These are phyloP conservation scores for Pythium phragmiticola DNA, from an alignment of 352 stramenopile genomes.

Conservation along the genomic window DNA sequence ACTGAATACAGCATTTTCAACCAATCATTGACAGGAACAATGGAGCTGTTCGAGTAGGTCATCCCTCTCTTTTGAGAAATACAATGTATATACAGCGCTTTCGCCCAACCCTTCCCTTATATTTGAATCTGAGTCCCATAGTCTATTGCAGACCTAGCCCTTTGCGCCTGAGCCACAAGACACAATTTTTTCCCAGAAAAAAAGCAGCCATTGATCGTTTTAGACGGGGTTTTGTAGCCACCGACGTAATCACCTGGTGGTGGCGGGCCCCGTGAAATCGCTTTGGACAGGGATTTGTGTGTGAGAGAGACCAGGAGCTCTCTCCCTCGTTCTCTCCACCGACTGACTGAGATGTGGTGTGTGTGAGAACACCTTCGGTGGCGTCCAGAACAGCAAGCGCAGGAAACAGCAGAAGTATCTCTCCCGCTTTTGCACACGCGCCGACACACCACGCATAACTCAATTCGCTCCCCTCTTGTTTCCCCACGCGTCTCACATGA, in stretches of 20 bases:
- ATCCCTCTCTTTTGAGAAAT: neutral
- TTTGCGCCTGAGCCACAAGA: slow-evolving; percentile 1
- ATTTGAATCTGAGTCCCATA: slow-evolving; percentile 1
- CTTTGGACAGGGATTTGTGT: slow-evolving; percentile 10
- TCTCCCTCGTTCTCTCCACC: slow-evolving; percentile 11
- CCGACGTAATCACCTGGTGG: neutral
- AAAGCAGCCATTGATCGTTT: neutral
- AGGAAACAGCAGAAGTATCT: neutral
- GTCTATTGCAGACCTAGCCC: neutral
- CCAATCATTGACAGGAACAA: neutral
- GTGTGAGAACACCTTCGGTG: slow-evolving; percentile 5
- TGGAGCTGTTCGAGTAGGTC: neutral
- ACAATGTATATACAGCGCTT: neutral
- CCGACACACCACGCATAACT: slow-evolving; percentile 3
- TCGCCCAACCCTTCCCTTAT: neutral
- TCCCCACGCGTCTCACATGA: neutral
- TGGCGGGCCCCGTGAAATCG: slow-evolving; percentile 6
- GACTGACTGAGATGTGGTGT: slow-evolving; percentile 11
- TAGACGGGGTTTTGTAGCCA: slow-evolving; percentile 13
- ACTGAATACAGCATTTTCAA: no score
- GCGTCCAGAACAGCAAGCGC: neutral
- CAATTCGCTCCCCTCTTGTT: slow-evolving; percentile 5
- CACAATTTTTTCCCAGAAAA: slow-evolving; percentile 15
- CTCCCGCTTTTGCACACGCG: neutral
- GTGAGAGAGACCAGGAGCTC: slow-evolving; percentile 15